These are phyloP conservation scores for Trichomonascaceae sp. DNA, from an alignment of 1,139 yeast species.

Conservation along the genomic window DNA sequence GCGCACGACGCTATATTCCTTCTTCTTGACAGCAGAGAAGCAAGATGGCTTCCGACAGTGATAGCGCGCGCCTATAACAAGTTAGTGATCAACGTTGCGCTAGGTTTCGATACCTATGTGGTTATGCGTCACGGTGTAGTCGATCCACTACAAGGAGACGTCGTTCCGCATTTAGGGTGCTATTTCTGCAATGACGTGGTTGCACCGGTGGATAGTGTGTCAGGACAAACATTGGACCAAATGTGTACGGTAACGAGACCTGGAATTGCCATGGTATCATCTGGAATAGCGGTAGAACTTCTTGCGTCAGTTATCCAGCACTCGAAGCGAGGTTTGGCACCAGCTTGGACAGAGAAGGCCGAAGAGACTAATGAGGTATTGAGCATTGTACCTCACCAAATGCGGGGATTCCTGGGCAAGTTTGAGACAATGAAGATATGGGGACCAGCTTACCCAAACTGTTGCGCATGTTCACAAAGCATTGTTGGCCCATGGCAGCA, in stretches of 20 bases:
- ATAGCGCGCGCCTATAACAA: slow-evolving; percentile 55
- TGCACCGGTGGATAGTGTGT: slow-evolving; percentile 77
- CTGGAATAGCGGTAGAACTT: slow-evolving; percentile 78
- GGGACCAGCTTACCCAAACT: slow-evolving; percentile 60
- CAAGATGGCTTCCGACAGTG: slow-evolving; percentile 92
- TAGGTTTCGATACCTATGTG: slow-evolving; percentile 85
- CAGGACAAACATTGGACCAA: slow-evolving; percentile 83
- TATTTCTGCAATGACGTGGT: slow-evolving; percentile 93
- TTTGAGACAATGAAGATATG: slow-evolving; percentile 50
- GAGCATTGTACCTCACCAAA: slow-evolving; percentile 77
- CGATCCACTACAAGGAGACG: slow-evolving; percentile 15
- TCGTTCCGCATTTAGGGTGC: slow-evolving; percentile 53
- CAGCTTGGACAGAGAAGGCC: slow-evolving; percentile 19
- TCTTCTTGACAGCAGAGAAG: slow-evolving; percentile 86
- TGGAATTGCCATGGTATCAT: slow-evolving; percentile 81
- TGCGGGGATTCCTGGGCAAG: slow-evolving; percentile 66
- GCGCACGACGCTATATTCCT: slow-evolving; percentile 66
- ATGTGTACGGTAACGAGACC: slow-evolving; percentile 99
- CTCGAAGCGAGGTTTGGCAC: slow-evolving; percentile 36
- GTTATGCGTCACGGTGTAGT: slow-evolving; percentile 82
- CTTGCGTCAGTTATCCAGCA: slow-evolving; percentile 66
- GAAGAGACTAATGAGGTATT: slow-evolving; percentile 28
- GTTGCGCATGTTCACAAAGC: slow-evolving; percentile 70
- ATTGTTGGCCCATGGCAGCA: slow-evolving; percentile 39
- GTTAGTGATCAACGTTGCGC: slow-evolving; percentile 77